Conservation (phyloP, 176 grass and related monocot genomes). For the Aegilops bicornis region DNA sequence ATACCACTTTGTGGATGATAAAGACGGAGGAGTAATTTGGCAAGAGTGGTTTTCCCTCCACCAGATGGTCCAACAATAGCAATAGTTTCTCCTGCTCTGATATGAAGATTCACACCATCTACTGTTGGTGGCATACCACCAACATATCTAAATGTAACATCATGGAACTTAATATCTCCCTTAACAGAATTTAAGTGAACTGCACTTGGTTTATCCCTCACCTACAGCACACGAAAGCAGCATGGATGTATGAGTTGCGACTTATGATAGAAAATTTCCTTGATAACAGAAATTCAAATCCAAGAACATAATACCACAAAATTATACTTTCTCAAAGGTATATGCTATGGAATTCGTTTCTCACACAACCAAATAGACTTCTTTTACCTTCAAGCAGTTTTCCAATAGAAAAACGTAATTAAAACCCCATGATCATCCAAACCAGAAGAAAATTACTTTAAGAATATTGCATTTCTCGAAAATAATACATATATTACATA, state of each 20-base stretch:
- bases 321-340: neutral
- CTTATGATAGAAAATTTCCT: conserved; percentile 9
- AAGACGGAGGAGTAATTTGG: conserved; percentile 75
- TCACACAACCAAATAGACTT: neutral
- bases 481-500: neutral
- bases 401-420: neutral
- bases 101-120: conserved; percentile 61
- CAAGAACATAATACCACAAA: conserved; percentile 21
- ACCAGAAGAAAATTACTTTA: neutral
- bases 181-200: conserved; percentile 49
- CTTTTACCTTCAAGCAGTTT: neutral
- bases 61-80: conserved; percentile 76
- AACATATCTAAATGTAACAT: conserved; percentile 70
- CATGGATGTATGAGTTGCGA: conserved; percentile 15
- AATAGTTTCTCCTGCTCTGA: conserved; percentile 66
- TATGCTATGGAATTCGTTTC: neutral
- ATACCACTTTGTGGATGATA: conserved; percentile 80
- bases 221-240: conserved; percentile 30
- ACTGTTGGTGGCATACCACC: conserved; percentile 45
- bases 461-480: neutral
- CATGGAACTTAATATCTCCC: conserved; percentile 71
- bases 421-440: neutral
- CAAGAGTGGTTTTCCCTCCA: conserved; percentile 81
- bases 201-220: conserved; percentile 54
- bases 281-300: conserved; percentile 6